Conservation (phyloP, 2,329 filamentous ascomycete genomes). For the Cladophialophora chaetospira region DNA sequence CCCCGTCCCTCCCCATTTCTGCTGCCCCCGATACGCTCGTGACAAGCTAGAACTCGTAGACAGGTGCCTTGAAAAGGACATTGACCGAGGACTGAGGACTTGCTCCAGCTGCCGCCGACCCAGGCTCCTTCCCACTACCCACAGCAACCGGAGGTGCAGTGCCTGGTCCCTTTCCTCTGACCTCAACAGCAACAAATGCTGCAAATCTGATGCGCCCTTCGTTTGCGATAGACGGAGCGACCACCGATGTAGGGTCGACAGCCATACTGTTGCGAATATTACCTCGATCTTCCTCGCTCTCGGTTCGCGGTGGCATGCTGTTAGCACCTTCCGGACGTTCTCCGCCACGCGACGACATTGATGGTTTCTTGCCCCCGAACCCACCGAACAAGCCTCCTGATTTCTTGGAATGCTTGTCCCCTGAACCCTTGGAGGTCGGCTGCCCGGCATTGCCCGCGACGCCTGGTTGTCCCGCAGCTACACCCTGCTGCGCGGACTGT, state of each 20-base stretch:
- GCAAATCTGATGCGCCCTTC: conserved; percentile 68
- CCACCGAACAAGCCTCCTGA: conserved; percentile 45
- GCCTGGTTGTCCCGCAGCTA: conserved; percentile 20
- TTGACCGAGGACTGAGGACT: conserved; percentile 45
- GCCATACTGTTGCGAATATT: conserved; percentile 23
- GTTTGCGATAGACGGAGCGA: conserved; percentile 26
- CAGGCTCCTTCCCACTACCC: conserved; percentile 20
- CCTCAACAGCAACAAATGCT: conserved; percentile 73
- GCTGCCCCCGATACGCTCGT: background rate
- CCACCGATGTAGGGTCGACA: conserved; percentile 20
- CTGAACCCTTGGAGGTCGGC: conserved; percentile 25
- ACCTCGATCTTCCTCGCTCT: conserved; percentile 22
- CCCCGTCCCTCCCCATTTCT: no score
- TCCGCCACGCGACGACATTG: conserved; percentile 22
- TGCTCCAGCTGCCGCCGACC: conserved; percentile 24
- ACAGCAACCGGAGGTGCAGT: conserved; percentile 9
- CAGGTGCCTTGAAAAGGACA: conserved; percentile 73
- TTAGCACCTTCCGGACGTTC: conserved; percentile 34
- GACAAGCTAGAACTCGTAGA: conserved; percentile 52
- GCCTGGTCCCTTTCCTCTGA: conserved; percentile 60
- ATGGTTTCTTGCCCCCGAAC: conserved; percentile 43
- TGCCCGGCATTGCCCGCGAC: conserved; percentile 24
- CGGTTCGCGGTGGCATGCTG: conserved; percentile 17
- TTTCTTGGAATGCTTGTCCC: conserved; percentile 41
- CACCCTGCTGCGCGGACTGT: conserved; percentile 15